Evolutionary conservation across 108 stramenopile genomes (phyloP).

Genomic region (Discostella pseudostelligera): DNA sequence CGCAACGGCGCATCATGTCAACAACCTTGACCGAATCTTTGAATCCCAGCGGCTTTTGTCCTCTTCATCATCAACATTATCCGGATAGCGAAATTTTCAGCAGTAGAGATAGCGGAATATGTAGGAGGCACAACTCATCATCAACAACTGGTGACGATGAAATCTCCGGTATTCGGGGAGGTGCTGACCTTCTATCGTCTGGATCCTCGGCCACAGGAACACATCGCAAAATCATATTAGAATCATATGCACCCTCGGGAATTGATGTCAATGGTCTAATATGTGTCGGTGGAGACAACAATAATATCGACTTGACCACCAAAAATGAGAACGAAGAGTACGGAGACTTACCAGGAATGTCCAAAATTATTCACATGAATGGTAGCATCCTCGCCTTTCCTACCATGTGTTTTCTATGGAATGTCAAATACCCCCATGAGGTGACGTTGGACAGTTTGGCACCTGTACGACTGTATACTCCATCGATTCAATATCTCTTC

Average conservation of each 20-base stretch:
- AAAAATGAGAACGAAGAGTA: conserved; percentile 36
- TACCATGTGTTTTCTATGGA: conserved; percentile 68
- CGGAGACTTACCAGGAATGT: conserved; percentile 29
- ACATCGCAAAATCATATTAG: conserved; percentile 50
- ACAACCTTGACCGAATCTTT: too few species aligned
- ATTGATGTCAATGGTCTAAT: conserved; percentile 64
- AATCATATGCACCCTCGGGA: conserved; percentile 57
- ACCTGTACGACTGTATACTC: conserved; percentile 41
- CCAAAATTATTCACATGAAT: conserved; percentile 55
- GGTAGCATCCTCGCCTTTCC: conserved; percentile 71
- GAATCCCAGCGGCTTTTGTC: too few species aligned
- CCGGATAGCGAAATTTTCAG: too few species aligned
- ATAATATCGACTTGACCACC: too few species aligned
- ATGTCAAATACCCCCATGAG: conserved; percentile 40
- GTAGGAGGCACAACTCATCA: neutral
- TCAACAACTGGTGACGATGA: neutral
- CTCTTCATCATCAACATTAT: too few species aligned
- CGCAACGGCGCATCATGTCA: too few species aligned
- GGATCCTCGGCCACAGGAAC: conserved; percentile 1
- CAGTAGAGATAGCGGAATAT: too few species aligned
- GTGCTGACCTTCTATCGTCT: conserved; percentile 55
- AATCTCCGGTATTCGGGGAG: conserved; percentile 47
- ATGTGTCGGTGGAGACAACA: conserved; percentile 24
- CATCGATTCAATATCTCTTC: conserved; percentile 56
- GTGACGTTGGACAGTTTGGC: conserved; percentile 64